Base-by-base conservation (phyloP, 2,329 filamentous ascomycete species). In the Harringtonia lauricola region DNA sequence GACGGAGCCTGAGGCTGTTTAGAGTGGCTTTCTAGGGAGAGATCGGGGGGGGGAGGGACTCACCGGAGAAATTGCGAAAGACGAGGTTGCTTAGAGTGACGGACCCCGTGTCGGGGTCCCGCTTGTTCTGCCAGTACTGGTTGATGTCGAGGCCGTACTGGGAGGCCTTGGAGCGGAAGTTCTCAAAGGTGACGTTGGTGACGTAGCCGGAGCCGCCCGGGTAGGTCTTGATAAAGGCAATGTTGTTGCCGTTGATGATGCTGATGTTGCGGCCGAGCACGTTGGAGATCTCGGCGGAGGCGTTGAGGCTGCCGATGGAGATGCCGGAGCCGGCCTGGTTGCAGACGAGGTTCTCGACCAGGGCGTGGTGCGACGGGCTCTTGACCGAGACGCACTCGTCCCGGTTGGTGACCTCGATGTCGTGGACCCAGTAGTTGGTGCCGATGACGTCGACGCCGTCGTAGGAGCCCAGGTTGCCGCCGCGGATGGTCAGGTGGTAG, bases 301-400 rank as follows among this genome's bases (percentile, higher is more conserved):
- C 54, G 18, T 59, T 59, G 15, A 59, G 43, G 26, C 57, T 61
- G 2, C 60, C 61, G 29, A 64, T 63, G 3, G 60, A 62, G 14
- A 64, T 53, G 3, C 61, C 61, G 2, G 57, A 59, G 2, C 61
- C 60, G 7, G 54, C 55, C 19, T 61, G 60, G 36, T 64, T 64
- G 45, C 59, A 64, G 17, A 58, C 54, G 2, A 62, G 43, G 33
- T 64, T 57, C 22, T 62, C 58, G 5, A 63, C 53, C 4, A 64
- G 46, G 6, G 56, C 54, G 36, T 63, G 53, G 34, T 63, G 54
- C 0, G 57, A 59, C 4, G 61, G 61, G n/a, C 52, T 56, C 42
- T 64, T 63, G 2, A 64, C 54, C 9, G 57, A 59, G 18, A 64
- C 56, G 37, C 60, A 64, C 42, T 63, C 61, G 40, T 63, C 61